These are phyloP conservation scores for Trichoderma sp. DNA, from an alignment of 2,329 filamentous ascomycete genomes.

Conservation along the genomic window DNA sequence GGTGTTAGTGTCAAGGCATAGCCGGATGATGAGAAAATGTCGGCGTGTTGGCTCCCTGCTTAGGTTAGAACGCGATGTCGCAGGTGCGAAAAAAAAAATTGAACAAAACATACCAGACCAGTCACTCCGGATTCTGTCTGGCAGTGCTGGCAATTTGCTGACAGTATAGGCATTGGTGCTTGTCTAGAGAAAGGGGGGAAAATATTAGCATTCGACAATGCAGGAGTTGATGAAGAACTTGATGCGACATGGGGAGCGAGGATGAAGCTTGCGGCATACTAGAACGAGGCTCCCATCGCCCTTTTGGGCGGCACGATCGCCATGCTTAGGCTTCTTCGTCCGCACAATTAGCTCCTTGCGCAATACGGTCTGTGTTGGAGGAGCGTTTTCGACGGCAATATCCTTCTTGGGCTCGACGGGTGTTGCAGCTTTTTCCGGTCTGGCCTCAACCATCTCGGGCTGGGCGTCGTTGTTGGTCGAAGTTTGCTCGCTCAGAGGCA, in stretches of 20 bases:
- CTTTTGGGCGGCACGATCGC: conserved; percentile 59
- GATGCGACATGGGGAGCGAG: conserved; percentile 11
- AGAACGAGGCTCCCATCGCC: conserved; percentile 66
- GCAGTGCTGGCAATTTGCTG: conserved; percentile 78
- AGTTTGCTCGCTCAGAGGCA: conserved; percentile 57
- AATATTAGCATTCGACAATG: conserved; percentile 24
- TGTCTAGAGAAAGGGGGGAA: conserved; percentile 50
- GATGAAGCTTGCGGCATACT: conserved; percentile 44
- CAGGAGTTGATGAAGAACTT: background rate
- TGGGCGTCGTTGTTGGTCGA: conserved; percentile 51
- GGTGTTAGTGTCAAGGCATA: conserved; percentile 80
- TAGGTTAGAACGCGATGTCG: conserved; percentile 22
- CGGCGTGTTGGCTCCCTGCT: conserved; percentile 63
- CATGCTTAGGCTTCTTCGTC: conserved; percentile 61
- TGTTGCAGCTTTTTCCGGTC: conserved; percentile 49
- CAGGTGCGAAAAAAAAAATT: background rate
- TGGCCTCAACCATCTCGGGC: conserved; percentile 57
- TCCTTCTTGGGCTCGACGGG: conserved; percentile 46
- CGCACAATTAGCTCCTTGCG: conserved; percentile 58
- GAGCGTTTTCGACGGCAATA: conserved; percentile 40
- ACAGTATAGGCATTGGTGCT: conserved; percentile 83
- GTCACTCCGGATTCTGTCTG: conserved; percentile 69
- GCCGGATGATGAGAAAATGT: conserved; percentile 62
- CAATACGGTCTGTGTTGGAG: conserved; percentile 31
- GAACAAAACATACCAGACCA: conserved; percentile 56